Evolutionary conservation across 176 grass and related monocot genomes (phyloP).

Genomic region (Echinochloa phyllopogon): DNA sequence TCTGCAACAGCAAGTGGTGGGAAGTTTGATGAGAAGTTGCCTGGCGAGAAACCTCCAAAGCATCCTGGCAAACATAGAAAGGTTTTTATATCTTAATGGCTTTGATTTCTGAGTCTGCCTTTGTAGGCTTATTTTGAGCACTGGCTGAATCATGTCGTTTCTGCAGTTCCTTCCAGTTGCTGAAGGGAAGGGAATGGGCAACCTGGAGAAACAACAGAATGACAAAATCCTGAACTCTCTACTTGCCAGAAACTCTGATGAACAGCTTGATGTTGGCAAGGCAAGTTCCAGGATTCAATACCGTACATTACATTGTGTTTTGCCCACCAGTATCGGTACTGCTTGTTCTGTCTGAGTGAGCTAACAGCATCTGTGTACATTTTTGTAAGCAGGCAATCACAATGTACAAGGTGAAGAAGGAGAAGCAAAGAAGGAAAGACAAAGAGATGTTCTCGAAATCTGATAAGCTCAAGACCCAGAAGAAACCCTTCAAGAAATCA

Average conservation of each 20-base stretch:
- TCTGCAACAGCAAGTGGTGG: constrained; percentile 92
- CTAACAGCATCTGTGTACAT: constrained; percentile 9
- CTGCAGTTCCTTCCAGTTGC: constrained; percentile 65
- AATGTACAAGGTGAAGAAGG: constrained; percentile 85
- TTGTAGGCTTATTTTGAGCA: neutral
- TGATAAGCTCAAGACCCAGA: constrained; percentile 64
- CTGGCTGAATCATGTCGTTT: neutral
- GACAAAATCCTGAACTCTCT: constrained; percentile 69
- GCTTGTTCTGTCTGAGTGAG: constrained; percentile 3
- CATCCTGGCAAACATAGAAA: constrained; percentile 86
- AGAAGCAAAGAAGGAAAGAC: constrained; percentile 73
- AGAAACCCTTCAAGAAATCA: constrained; percentile 67
- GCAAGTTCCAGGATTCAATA: constrained; percentile 38
- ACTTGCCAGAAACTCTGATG: constrained; percentile 64
- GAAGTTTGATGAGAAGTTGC: constrained; percentile 89
- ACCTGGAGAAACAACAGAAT: constrained; percentile 59
- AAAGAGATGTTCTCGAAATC: constrained; percentile 42
- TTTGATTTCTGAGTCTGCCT: constrained; percentile 26
- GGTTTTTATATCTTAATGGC: constrained; percentile 50
- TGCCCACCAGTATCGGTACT: neutral
- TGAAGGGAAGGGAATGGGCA: constrained; percentile 67
- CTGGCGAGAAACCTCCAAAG: constrained; percentile 87
- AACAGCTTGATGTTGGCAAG: constrained; percentile 62
- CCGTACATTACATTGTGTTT: constrained; percentile 5
- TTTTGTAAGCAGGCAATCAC: constrained; percentile 70